Conservation (phyloP, 305 asterid species). For the Nicotiana rustica region DNA sequence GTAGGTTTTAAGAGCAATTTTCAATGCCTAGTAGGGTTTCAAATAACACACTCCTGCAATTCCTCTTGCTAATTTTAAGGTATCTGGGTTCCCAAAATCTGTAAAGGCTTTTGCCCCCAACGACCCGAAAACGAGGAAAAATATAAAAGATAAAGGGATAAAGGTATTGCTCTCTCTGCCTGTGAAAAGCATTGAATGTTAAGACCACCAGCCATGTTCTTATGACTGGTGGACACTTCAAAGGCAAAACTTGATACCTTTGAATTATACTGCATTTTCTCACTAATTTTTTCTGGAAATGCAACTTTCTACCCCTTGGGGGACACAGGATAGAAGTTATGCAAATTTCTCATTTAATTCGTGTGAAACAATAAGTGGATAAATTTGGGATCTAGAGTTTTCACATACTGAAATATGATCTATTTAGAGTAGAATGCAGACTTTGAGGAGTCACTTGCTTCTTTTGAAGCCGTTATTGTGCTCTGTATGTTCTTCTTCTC, state of each 20-base stretch:
- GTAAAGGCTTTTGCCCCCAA: neutral
- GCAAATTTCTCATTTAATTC: neutral
- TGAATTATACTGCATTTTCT: constrained; percentile 2
- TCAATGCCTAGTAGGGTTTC: neutral
- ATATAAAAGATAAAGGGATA: neutral
- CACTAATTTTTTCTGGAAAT: neutral
- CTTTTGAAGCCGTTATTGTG: neutral
- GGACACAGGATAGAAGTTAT: neutral
- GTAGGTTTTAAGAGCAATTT: neutral
- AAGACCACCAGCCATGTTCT: neutral
- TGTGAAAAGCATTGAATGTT: too few species aligned
- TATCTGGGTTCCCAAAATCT: neutral
- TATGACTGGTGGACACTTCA: neutral
- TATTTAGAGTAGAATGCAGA: neutral
- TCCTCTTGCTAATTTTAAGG: neutral
- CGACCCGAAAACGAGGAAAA: neutral
- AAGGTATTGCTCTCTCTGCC: neutral
- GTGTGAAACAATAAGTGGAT: neutral
- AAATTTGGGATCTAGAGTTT: neutral
- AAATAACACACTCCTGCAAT: neutral
- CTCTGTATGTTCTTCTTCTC: neutral
- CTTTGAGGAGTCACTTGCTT: constrained; percentile 2
- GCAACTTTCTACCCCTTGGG: constrained; percentile 22
- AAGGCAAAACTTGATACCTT: neutral
- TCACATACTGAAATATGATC: neutral